Evolutionary conservation across 176 grass and related monocot species (phyloP).

Genomic region (Oryza nivara): DNA sequence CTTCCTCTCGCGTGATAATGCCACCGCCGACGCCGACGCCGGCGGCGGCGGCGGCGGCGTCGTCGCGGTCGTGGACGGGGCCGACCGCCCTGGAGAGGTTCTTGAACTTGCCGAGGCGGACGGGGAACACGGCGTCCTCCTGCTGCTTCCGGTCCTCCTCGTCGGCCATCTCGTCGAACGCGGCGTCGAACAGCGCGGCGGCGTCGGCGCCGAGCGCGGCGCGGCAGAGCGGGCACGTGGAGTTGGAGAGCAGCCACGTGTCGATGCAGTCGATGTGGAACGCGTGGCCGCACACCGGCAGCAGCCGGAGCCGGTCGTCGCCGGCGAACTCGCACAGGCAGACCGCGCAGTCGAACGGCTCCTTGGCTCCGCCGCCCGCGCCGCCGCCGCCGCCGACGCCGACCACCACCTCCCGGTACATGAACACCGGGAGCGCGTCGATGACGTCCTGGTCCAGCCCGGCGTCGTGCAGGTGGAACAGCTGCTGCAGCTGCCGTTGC

Average conservation of each 20-base stretch:
- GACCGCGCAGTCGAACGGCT: slow-evolving; percentile 93
- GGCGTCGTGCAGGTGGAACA: slow-evolving; percentile 85
- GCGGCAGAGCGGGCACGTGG: slow-evolving; percentile 92
- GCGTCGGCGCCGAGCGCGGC: slow-evolving; percentile 63
- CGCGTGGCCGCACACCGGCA: slow-evolving; percentile 88
- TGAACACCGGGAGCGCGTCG: slow-evolving; percentile 91
- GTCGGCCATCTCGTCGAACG: slow-evolving; percentile 50
- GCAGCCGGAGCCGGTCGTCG: slow-evolving; percentile 85
- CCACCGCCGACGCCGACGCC: background rate
- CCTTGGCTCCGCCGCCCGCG: slow-evolving; percentile 49
- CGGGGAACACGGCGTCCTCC: slow-evolving; percentile 56
- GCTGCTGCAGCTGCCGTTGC: slow-evolving; percentile 89
- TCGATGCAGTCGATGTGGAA: slow-evolving; percentile 95
- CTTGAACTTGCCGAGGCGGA: slow-evolving; percentile 96
- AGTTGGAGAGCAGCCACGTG: slow-evolving; percentile 98
- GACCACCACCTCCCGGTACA: slow-evolving; percentile 78
- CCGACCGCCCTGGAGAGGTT: slow-evolving; percentile 44
- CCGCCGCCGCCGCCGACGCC: slow-evolving; percentile 38
- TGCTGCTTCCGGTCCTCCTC: slow-evolving; percentile 47
- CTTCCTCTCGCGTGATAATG: slow-evolving; percentile 50
- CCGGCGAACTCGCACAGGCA: slow-evolving; percentile 88
- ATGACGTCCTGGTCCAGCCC: slow-evolving; percentile 93
- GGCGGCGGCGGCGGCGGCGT: background rate
- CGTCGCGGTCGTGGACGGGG: background rate
- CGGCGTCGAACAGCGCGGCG: slow-evolving; percentile 54